Evolutionary conservation across 495 filamentous ascomycete species (phyloP), one percentile per base, ranked within the genome.

Genomic region (Lophiotrema nucula): DNA sequence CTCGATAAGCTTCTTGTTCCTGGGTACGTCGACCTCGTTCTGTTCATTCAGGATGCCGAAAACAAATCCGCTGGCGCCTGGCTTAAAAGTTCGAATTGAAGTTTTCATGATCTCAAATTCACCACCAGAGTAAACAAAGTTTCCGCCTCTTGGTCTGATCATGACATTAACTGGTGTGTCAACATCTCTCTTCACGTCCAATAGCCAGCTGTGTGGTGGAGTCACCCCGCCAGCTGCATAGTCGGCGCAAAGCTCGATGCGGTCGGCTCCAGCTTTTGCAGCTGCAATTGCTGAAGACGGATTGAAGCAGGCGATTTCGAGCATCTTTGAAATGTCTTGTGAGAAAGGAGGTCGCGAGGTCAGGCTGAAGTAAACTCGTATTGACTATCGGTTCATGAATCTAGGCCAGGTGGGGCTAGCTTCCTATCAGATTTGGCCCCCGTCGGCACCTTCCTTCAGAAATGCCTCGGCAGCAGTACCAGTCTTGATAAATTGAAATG

Each of bases 271-370:
- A 8, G 68, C 67, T 24, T 60, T 25, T 5, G 67, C 67, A 23
- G 79, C 79, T 22, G 67, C 60, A 8, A 76, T 25, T 0, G 74
- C 79, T 1, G 77, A 78, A 11, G 69, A 42, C 4, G 62, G 21
- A 41, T 69, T 75, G 65, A 82, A 82, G 53, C 75, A 79, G 18
- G 77, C 77, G 26, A 82, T 76, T 68, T 82, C 79, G 15, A 78
- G 60, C 28, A 77, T 64, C n/a, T n/a, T n/a, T n/a, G n/a, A n/a
- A n/a, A n/a, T n/a, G n/a, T n/a, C n/a, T n/a, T n/a, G n/a, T n/a
- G n/a, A n/a, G n/a, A n/a, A n/a, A n/a, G n/a, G n/a, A n/a, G n/a
- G n/a, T n/a, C n/a, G n/a, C n/a, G n/a, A n/a, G n/a, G n/a, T n/a
- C n/a, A n/a, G n/a, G n/a, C n/a, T n/a, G n/a, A n/a, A n/a, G n/a